Evolutionary conservation across 306 rosid genomes (phyloP).

Genomic region (Fragaria ananassa): DNA sequence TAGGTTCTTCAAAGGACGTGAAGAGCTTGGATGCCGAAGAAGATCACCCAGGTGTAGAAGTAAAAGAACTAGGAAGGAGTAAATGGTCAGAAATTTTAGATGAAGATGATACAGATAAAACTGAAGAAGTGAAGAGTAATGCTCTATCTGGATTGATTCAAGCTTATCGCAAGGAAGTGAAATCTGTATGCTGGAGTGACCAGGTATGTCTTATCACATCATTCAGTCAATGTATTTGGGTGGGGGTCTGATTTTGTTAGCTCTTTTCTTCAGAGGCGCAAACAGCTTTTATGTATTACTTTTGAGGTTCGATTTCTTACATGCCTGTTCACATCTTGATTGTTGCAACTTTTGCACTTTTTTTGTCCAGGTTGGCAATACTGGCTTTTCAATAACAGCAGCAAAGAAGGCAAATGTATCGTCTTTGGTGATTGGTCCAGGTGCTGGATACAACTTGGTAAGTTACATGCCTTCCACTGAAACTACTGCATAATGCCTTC

Average conservation of each 20-base stretch:
- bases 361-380: slow-evolving; percentile 50
- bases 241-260: slow-evolving; percentile 1
- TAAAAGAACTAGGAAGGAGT: slow-evolving; percentile 89
- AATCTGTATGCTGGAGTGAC: slow-evolving; percentile 95
- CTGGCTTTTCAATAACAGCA: slow-evolving; percentile 79
- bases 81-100: slow-evolving; percentile 86
- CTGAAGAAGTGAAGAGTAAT: slow-evolving; percentile 55
- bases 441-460: slow-evolving; percentile 94
- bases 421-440: slow-evolving; percentile 89
- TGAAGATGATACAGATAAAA: slow-evolving; percentile 56
- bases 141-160: slow-evolving; percentile 86
- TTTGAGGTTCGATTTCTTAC: neutral
- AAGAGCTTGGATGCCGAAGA: slow-evolving; percentile 58
- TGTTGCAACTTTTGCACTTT: slow-evolving; percentile 8
- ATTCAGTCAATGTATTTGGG: neutral
- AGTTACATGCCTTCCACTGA: slow-evolving; percentile 12
- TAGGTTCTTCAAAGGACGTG: slow-evolving; percentile 48
- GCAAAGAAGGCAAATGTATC: slow-evolving; percentile 57
- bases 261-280: neutral
- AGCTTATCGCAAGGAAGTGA: slow-evolving; percentile 69
- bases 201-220: slow-evolving; percentile 55
- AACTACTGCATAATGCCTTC: neutral
- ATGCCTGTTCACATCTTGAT: slow-evolving; percentile 1
- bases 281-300: neutral
- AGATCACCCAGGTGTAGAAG: slow-evolving; percentile 56